These are phyloP conservation scores for Clitocybe nebularis DNA, from an alignment of 1,284 basidiomycete genomes.

Conservation along the genomic window DNA sequence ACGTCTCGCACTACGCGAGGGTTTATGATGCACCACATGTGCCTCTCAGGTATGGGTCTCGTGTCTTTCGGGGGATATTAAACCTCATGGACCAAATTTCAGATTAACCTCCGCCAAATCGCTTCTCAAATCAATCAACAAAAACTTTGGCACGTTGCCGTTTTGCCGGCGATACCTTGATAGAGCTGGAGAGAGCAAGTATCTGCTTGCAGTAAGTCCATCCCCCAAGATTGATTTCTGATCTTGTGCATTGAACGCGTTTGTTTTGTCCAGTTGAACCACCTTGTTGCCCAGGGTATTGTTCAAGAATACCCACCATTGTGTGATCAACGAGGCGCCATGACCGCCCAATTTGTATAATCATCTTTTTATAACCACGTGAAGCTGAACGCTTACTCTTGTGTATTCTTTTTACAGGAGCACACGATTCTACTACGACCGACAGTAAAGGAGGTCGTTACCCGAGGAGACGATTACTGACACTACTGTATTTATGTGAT, in stretches of 20 bases:
- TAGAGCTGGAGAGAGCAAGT: constrained; percentile 90
- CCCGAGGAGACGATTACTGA: constrained; percentile 90
- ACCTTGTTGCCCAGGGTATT: constrained; percentile 85
- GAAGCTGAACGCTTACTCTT: background rate
- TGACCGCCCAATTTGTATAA: constrained; percentile 93
- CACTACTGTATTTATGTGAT: no score
- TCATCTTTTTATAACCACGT: background rate
- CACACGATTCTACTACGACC: constrained; percentile 91
- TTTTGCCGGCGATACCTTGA: constrained; percentile 97
- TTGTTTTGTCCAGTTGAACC: constrained; percentile 63
- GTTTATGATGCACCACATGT: constrained; percentile 67
- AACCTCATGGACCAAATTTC: constrained; percentile 7
- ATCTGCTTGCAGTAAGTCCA: constrained; percentile 81
- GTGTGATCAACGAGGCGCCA: constrained; percentile 74
- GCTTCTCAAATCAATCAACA: constrained; percentile 86
- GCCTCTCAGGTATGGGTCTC: constrained; percentile 54
- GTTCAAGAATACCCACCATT: constrained; percentile 96
- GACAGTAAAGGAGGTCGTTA: constrained; percentile 93
- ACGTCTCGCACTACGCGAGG: constrained; percentile 91
- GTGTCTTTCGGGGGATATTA: background rate
- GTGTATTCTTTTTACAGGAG: constrained; percentile 47
- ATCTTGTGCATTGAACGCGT: constrained; percentile 4
- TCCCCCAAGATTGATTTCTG: constrained; percentile 7
- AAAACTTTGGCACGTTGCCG: constrained; percentile 92
- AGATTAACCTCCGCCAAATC: constrained; percentile 86